These are phyloP conservation scores for Trypethelium eluteriae DNA, from an alignment of 495 filamentous ascomycete species.

Conservation along the genomic window DNA sequence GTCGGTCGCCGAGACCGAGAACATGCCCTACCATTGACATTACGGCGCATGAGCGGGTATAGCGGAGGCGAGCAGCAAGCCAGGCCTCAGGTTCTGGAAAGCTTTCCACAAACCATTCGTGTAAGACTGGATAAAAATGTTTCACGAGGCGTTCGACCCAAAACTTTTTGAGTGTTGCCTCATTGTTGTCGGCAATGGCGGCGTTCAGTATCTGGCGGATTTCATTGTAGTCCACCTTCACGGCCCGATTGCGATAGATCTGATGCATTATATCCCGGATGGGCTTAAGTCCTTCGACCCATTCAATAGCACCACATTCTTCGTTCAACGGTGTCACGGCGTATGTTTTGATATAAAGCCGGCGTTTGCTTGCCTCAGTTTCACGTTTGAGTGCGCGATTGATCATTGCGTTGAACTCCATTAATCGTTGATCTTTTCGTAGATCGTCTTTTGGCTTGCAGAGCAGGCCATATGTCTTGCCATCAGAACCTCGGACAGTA, in stretches of 20 bases:
- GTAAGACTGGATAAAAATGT: constrained; percentile 71
- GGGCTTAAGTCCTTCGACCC: constrained; percentile 94
- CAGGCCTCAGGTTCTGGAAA: constrained; percentile 88
- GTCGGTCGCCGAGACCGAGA: constrained; percentile 92
- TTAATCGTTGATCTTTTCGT: constrained; percentile 90
- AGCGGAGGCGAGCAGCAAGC: constrained; percentile 84
- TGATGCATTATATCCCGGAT: constrained; percentile 82
- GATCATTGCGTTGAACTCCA: constrained; percentile 99
- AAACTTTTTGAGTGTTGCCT: constrained; percentile 41
- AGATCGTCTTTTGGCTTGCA: constrained; percentile 98
- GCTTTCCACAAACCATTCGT: constrained; percentile 90
- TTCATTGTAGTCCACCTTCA: constrained; percentile 50
- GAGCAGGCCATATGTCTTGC: constrained; percentile 75
- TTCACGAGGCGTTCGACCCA: constrained; percentile 60
- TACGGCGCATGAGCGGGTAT: constrained; percentile 87
- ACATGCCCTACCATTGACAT: constrained; percentile 99
- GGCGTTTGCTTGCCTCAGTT: constrained; percentile 77
- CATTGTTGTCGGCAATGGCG: constrained; percentile 46
- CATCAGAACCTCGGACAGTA: constrained; percentile 79
- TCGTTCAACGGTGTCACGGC: constrained; percentile 94
- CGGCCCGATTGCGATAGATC: constrained; percentile 63
- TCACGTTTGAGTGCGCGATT: constrained; percentile 87
- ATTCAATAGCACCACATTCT: constrained; percentile 95
- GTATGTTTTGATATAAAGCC: constrained; percentile 90
- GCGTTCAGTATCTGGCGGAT: constrained; percentile 52